Base-by-base conservation (phyloP, 176 grass and related monocot genomes). In the Aegilops umbellulata region DNA sequence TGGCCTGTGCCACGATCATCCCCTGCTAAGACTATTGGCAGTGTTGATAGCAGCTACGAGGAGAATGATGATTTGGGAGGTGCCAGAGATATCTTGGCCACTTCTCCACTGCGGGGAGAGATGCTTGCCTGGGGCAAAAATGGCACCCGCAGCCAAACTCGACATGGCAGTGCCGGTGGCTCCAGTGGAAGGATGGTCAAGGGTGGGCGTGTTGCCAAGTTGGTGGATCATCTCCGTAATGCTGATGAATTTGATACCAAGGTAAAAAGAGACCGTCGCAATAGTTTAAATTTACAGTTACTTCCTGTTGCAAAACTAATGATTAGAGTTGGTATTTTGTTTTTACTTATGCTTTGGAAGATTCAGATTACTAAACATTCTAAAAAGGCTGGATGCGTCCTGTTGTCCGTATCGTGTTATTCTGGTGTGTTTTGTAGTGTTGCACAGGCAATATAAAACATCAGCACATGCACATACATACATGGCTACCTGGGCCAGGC, bases 101-200 rank as follows among this genome's bases (percentile, higher is more conserved):
- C 90, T 70, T 93, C 94, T 80, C 91, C 94, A 4, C 75, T 95
- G 73, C 81, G 86, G 8, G 91, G 86, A 85, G 93, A 95, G 93
- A 95, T 95, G 80, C 93, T 95, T 83, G 88, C 94, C 42, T 95
- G 94, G 94, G 93, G 94, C 6, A 95, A 95, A 84, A 95, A 95
- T 89, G 94, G 94, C 75, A 83, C 88, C 13, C 90, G 94, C 35
- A 95, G 94, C 76, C 91, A 91, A 71, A 93, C 84, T 24, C 87
- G 94, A 25, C 81, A 93, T 87, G 89, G 94, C 85, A 93, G 80
- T 83, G 63, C 89, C 13, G 65, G 93, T 69, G 84, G 89, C 22
- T 95, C 89, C 65, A 89, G 84, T 63, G 91, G 81, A 60, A 90
- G 94, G 86, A 82, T 87, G 78, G 68, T 69, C 44, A 95, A 85